Conservation (phyloP, 1,284 basidiomycete genomes). For the Anthracocystis setariae region DNA sequence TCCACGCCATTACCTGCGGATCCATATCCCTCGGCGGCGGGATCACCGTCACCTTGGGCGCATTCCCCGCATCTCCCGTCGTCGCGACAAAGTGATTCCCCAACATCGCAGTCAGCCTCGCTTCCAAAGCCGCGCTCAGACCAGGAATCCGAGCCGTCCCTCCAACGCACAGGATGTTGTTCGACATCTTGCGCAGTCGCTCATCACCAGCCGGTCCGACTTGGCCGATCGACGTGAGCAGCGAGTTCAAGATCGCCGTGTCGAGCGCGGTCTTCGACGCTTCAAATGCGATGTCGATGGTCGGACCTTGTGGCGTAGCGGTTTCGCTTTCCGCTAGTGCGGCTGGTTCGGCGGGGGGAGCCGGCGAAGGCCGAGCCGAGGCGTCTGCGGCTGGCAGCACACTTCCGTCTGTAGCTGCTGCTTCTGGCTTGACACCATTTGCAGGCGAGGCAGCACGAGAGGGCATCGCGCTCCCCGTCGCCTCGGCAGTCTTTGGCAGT, state of each 20-base stretch:
- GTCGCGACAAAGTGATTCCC: constrained; percentile 25
- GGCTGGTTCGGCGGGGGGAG: constrained; percentile 13
- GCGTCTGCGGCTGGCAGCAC: constrained; percentile 26
- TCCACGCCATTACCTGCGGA: constrained; percentile 89
- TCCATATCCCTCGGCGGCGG: constrained; percentile 93
- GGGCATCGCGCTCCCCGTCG: constrained; percentile 18
- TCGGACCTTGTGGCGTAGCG: constrained; percentile 7
- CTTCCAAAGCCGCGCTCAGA: constrained; percentile 65
- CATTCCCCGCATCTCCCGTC: constrained; percentile 42
- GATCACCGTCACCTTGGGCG: constrained; percentile 77
- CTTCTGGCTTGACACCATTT: constrained; percentile 4
- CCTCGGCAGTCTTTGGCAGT: not conserved
- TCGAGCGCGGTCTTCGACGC: constrained; percentile 91
- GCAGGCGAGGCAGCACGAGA: constrained; percentile 31
- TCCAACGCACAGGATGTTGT: constrained; percentile 88
- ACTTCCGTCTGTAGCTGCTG: constrained; percentile 15
- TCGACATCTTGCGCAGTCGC: constrained; percentile 86
- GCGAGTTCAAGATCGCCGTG: constrained; percentile 82
- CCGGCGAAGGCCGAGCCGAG: constrained; percentile 39
- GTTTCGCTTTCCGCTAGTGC: not conserved
- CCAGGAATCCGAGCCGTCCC: constrained; percentile 74
- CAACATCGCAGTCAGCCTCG: constrained; percentile 33
- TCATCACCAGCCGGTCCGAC: constrained; percentile 75
- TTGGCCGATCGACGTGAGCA: constrained; percentile 73
- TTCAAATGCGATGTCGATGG: constrained; percentile 82